Percentiles rank a stretch among this genome's conserved stretches.
Evolutionary conservation across 2,329 filamentous ascomycete genomes (phyloP).

Genomic region (Colletotrichum spaethianum): DNA sequence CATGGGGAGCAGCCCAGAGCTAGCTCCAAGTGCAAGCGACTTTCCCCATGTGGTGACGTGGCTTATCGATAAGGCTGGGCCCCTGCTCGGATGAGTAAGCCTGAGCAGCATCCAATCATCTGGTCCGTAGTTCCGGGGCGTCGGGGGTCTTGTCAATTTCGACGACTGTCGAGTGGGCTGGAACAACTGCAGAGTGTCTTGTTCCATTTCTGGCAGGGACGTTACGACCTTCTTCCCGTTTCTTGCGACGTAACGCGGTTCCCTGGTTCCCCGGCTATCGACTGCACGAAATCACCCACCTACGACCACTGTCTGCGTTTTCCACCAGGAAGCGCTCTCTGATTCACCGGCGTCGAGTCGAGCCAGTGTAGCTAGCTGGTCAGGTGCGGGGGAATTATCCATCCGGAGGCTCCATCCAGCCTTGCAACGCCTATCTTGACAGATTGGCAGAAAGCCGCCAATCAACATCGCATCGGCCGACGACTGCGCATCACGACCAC

Average conservation of each 20-base stretch:
- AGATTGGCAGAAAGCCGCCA: constrained; percentile 34
- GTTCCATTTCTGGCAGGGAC: constrained; percentile 9
- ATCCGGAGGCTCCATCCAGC: constrained; percentile 27
- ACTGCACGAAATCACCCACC: not conserved
- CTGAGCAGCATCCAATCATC: constrained; percentile 24
- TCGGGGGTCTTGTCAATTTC: constrained; percentile 30
- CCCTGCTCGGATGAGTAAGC: constrained; percentile 34
- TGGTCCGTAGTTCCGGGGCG: not conserved
- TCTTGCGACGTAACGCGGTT: constrained; percentile 18
- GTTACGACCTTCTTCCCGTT: not conserved
- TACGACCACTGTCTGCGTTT: not conserved
- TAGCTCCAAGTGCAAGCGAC: not conserved
- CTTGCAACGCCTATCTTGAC: constrained; percentile 38
- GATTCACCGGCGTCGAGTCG: not conserved
- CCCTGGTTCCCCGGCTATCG: not conserved
- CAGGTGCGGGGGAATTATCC: constrained; percentile 26
- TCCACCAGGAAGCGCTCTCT: not conserved
- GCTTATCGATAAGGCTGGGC: constrained; percentile 37
- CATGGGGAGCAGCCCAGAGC: not conserved
- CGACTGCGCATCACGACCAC: constrained; percentile 14
- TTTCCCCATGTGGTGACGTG: constrained; percentile 25
- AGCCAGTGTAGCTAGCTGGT: not conserved
- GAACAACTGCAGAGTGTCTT: constrained; percentile 26
- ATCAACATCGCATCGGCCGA: constrained; percentile 18
- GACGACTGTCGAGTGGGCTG: constrained; percentile 32